A percentile compares a stretch with the other conserved stretches of the same genome.
phyloP scores from a whole-genome alignment of 176 grass and related monocot genomes.

The Musa beccarii region DNA sequence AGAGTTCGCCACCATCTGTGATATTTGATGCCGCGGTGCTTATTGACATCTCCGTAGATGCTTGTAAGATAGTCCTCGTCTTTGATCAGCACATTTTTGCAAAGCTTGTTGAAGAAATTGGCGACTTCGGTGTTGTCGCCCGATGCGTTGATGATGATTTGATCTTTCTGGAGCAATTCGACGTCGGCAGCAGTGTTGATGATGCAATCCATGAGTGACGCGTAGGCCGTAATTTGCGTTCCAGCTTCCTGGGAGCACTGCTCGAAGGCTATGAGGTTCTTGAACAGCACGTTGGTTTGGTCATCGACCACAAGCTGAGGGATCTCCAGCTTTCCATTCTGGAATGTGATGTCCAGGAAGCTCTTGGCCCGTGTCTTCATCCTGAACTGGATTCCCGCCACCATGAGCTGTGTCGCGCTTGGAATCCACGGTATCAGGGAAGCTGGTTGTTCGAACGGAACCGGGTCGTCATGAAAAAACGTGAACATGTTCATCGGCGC shows the following conservation, averaged over 20 bases:
- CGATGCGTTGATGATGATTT: constrained; percentile 20
- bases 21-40: background rate
- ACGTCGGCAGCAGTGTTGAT: constrained; percentile 12
- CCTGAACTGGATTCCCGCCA: constrained; percentile 7
- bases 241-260: constrained; percentile 8
- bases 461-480: too few relatives aligned
- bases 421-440: background rate
- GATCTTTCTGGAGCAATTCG: background rate
- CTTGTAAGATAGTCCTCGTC: constrained; percentile 20
- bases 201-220: constrained; percentile 20
- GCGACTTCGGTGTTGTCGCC: background rate
- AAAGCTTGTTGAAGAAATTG: constrained; percentile 14
- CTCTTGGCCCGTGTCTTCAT: background rate
- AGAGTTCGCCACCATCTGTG: constrained; percentile 24
- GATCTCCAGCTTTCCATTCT: constrained; percentile 8
- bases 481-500: too few relatives aligned
- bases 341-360: constrained; percentile 19
- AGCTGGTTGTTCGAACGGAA: background rate
- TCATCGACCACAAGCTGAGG: constrained; percentile 7
- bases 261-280: constrained; percentile 26
- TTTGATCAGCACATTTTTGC: background rate
- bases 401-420: constrained; percentile 13
- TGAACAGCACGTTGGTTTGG: constrained; percentile 4
- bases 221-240: constrained; percentile 12
- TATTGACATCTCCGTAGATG: constrained; percentile 10